phyloP scores from a whole-genome alignment of 163 green algal genomes.

The Volvox carteri region DNA sequence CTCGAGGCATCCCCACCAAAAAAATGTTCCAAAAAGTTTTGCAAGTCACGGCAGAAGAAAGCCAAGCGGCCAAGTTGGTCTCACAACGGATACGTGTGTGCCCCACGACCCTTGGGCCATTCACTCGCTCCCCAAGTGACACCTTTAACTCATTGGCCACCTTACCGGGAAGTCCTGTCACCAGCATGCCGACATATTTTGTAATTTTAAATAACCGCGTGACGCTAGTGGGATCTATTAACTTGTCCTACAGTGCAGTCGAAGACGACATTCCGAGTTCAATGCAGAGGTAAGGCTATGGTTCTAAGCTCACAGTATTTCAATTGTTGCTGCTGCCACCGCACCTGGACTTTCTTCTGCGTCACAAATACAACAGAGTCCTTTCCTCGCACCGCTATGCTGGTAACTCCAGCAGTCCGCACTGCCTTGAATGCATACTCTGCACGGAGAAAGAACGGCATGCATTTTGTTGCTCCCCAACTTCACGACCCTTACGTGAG shows the following conservation, averaged over 20 bases:
- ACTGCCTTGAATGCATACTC: slow-evolving; percentile 99
- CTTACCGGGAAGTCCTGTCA: slow-evolving; percentile 86
- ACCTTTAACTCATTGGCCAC: not conserved
- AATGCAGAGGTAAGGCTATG: too few relatives aligned
- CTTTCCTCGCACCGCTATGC: slow-evolving; percentile 94
- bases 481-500: slow-evolving; percentile 17
- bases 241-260: slow-evolving; percentile 89
- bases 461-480: not conserved
- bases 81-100: too few relatives aligned
- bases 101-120: too few relatives aligned
- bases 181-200: slow-evolving; percentile 89
- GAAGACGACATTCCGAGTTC: too few relatives aligned
- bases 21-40: too few relatives aligned
- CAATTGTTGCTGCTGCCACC: not conserved
- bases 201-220: slow-evolving; percentile 93
- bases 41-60: too few relatives aligned
- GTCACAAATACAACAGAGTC: slow-evolving; percentile 96
- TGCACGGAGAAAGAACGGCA: slow-evolving; percentile 59
- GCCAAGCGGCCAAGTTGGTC: too few relatives aligned
- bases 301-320: not conserved
- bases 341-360: slow-evolving; percentile 96
- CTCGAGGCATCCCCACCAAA: too few relatives aligned
- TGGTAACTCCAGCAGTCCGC: slow-evolving; percentile 91
- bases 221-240: slow-evolving; percentile 94
- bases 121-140: not conserved